Conservation (phyloP, 2,329 filamentous ascomycete species). For the Colletotrichum sp. region DNA sequence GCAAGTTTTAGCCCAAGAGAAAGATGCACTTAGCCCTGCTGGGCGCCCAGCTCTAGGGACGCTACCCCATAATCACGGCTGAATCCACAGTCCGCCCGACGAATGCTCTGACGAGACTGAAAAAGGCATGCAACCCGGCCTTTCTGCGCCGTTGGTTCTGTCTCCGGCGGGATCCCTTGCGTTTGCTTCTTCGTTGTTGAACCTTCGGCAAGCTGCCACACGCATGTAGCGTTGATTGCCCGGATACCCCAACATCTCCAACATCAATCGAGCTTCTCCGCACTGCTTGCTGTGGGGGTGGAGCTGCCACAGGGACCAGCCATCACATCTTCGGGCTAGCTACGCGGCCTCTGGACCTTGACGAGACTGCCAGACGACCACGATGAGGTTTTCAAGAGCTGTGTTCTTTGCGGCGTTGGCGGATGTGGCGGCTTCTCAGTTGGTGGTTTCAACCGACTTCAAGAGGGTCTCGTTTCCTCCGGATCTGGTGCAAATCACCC, state of each 20-base stretch:
- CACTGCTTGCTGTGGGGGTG: not conserved
- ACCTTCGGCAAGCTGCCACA: not conserved
- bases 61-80: not conserved
- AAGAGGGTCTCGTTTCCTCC: not conserved
- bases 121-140: not conserved
- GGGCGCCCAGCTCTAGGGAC: not conserved
- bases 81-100: not conserved
- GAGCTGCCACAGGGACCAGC: not conserved
- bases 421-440: not conserved
- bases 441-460: constrained; percentile 10
- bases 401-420: not conserved
- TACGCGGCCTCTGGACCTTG: not conserved
- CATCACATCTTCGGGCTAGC: not conserved
- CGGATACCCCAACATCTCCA: not conserved
- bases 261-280: not conserved
- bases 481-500: constrained; percentile 6
- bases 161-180: not conserved
- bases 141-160: not conserved
- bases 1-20: not conserved
- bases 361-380: not conserved
- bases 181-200: not conserved
- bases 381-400: not conserved
- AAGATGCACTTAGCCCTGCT: not conserved
- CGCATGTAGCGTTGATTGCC: not conserved
- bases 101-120: not conserved